Evolutionary conservation across 345 rosid genomes (phyloP).

Genomic region (Kandelia obovata): DNA sequence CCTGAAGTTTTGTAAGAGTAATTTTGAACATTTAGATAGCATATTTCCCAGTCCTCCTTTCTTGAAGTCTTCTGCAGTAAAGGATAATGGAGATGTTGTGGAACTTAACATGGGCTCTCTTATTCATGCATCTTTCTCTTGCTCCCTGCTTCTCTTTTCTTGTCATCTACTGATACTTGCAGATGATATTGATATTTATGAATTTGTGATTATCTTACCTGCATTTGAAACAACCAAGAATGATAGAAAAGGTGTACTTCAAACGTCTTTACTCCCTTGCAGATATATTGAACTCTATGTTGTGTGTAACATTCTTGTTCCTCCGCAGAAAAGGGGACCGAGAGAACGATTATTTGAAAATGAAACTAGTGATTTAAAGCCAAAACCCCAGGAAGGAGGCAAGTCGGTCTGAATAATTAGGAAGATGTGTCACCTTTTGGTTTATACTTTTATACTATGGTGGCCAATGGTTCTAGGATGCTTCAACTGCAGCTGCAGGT

Average conservation of each 20-base stretch:
- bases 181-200: conserved; percentile 79
- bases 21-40: conserved; percentile 47
- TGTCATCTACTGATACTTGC: conserved; percentile 28
- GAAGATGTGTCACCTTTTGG: neutral
- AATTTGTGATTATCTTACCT: conserved; percentile 36
- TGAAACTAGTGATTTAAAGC: conserved; percentile 48
- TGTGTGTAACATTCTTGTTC: conserved; percentile 22
- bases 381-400: conserved; percentile 51
- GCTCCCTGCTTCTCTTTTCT: conserved; percentile 7
- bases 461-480: conserved; percentile 45
- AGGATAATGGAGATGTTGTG: conserved; percentile 34
- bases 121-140: conserved; percentile 9
- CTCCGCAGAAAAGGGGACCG: conserved; percentile 45
- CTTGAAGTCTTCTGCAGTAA: conserved; percentile 45
- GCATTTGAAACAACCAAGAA: conserved; percentile 35
- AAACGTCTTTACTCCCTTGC: conserved; percentile 2
- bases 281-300: conserved; percentile 3
- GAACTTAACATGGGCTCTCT: conserved; percentile 68
- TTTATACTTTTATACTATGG: conserved; percentile 22
- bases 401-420: conserved; percentile 14
- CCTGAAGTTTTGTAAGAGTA: conserved; percentile 33
- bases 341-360: conserved; percentile 71
- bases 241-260: conserved; percentile 42
- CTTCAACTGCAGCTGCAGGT: conserved; percentile 61
- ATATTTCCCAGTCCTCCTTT: conserved; percentile 66